Evolutionary conservation across 495 filamentous ascomycete species (phyloP).

Genomic region (Penicillium canescens): DNA sequence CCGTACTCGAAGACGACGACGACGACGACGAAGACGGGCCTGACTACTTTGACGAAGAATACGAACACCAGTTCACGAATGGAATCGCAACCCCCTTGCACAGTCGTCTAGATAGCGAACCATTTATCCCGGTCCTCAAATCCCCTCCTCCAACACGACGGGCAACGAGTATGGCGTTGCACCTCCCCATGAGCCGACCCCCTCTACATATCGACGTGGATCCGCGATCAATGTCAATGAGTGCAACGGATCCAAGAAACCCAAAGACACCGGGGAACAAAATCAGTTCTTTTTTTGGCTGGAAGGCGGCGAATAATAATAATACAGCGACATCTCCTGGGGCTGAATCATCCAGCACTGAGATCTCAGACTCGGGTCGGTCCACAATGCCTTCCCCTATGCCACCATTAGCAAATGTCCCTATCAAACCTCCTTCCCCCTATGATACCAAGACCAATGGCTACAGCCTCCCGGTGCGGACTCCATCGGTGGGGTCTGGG

Average conservation of each 20-base stretch:
- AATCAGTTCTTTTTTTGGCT: constrained; percentile 70
- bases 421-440: constrained; percentile 34
- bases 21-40: constrained; percentile 29
- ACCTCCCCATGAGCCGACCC: constrained; percentile 35
- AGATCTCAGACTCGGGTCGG: constrained; percentile 61
- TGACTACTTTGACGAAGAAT: constrained; percentile 33
- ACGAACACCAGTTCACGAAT: constrained; percentile 43
- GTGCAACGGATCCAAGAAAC: constrained; percentile 33
- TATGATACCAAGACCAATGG: constrained; percentile 49
- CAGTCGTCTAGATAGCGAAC: constrained; percentile 49
- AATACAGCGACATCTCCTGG: constrained; percentile 51
- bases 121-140: constrained; percentile 44
- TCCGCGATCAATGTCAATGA: constrained; percentile 32
- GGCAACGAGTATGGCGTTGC: constrained; percentile 46
- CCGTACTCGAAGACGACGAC: constrained; percentile 27
- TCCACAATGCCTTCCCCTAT: constrained; percentile 61
- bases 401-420: constrained; percentile 47
- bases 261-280: constrained; percentile 63
- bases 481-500: constrained; percentile 37
- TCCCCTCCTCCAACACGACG: constrained; percentile 41
- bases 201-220: constrained; percentile 43
- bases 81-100: constrained; percentile 41
- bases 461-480: constrained; percentile 33
- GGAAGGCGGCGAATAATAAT: constrained; percentile 45
- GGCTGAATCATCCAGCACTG: constrained; percentile 61